Conservation (phyloP, 1,139 yeast species). For the Nakaseomyces sp. region DNA sequence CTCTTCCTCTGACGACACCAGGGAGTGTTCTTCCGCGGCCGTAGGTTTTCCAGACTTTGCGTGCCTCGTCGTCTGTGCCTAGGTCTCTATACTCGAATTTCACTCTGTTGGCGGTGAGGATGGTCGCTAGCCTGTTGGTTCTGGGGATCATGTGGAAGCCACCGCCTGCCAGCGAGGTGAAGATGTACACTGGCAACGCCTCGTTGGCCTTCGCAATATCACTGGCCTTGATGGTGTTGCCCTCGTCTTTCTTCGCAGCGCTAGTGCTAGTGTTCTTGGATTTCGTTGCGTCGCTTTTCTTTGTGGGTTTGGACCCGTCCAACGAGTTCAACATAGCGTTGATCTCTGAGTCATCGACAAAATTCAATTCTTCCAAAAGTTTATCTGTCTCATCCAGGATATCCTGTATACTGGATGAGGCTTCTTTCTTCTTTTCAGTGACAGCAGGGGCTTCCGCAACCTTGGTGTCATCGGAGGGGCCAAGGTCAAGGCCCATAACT, state of each 20-base stretch:
- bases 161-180: slow-evolving; percentile 80
- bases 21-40: slow-evolving; percentile 72
- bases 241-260: not conserved
- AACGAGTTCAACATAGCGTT: slow-evolving; percentile 21
- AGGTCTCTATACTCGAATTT: slow-evolving; percentile 60
- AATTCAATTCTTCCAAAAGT: slow-evolving; percentile 19
- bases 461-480: not conserved
- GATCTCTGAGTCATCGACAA: slow-evolving; percentile 21
- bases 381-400: slow-evolving; percentile 24
- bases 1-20: slow-evolving; percentile 83
- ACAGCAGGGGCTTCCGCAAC: not conserved
- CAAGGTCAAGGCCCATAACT: slow-evolving; percentile 3
- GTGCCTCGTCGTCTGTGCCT: slow-evolving; percentile 83
- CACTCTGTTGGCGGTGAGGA: slow-evolving; percentile 66
- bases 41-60: slow-evolving; percentile 75
- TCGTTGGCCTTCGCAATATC: slow-evolving; percentile 24
- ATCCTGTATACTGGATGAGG: slow-evolving; percentile 10
- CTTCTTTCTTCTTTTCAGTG: not conserved
- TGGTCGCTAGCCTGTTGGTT: slow-evolving; percentile 68
- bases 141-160: slow-evolving; percentile 78
- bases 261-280: too few relatives aligned
- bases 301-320: slow-evolving; percentile 6
- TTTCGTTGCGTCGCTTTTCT: too few relatives aligned
- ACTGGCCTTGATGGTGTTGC: slow-evolving; percentile 10
- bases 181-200: slow-evolving; percentile 59